Conservation (phyloP, 1,284 basidiomycete species). For the Ceraceosorus bombacis region DNA sequence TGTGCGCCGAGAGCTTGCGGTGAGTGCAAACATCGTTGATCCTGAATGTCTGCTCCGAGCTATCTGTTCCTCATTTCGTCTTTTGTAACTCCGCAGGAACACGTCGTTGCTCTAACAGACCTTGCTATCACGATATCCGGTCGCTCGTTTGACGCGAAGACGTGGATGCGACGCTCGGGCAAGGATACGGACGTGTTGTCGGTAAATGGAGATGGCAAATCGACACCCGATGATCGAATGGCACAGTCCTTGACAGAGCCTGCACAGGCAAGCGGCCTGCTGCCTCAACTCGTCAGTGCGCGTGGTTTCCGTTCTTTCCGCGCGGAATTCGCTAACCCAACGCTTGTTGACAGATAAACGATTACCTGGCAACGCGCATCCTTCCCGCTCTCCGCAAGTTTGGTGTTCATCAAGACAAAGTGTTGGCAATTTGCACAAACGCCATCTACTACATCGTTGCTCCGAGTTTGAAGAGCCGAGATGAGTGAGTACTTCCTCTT, state of each 20-base stretch:
- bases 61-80: no score
- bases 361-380: constrained; percentile 64
- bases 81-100: no score
- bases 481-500: not conserved
- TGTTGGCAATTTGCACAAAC: constrained; percentile 67
- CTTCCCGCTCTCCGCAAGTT: constrained; percentile 73
- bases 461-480: constrained; percentile 60
- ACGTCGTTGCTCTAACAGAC: constrained; percentile 77
- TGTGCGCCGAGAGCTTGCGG: constrained; percentile 84
- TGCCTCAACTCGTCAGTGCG: no score
- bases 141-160: constrained; percentile 58
- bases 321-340: no score
- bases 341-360: constrained; percentile 53
- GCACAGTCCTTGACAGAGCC: no score
- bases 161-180: constrained; percentile 4
- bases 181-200: not conserved
- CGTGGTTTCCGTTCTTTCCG: no score
- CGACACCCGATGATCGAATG: no score
- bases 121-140: constrained; percentile 66
- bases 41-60: no score
- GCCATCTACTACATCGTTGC: constrained; percentile 77
- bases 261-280: no score
- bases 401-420: constrained; percentile 75
- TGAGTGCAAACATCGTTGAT: constrained; percentile 49
- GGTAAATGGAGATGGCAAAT: not conserved